Percentiles rank a stretch among this genome's conserved stretches.
Conservation (phyloP, 2,329 filamentous ascomycete species). For the Penicillium sp. region DNA sequence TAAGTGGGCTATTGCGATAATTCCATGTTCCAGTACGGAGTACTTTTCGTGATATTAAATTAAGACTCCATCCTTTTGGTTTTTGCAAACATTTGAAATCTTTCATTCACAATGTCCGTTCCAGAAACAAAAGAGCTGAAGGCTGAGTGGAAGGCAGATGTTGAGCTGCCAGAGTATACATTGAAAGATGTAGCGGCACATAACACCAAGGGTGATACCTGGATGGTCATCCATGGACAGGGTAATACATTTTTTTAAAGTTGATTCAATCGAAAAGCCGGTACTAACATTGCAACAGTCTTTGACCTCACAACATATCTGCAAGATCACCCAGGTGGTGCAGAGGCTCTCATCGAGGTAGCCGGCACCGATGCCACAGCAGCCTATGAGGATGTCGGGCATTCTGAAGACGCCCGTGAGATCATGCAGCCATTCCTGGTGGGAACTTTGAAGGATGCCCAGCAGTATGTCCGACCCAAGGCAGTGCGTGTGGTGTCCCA, state of each 20-base stretch:
- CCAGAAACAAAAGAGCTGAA: conserved; percentile 13
- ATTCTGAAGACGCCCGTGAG: conserved; percentile 46
- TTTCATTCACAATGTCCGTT: conserved; percentile 5
- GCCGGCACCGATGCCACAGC: conserved; percentile 43
- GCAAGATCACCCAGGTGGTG: conserved; percentile 55
- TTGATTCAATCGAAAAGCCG: too few relatives aligned
- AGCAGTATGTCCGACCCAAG: conserved; percentile 14
- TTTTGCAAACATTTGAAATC: not conserved
- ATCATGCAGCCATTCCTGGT: conserved; percentile 38
- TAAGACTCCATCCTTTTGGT: not conserved
- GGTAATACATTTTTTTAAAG: conserved; percentile 31
- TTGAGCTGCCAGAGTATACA: conserved; percentile 21
- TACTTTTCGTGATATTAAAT: not conserved
- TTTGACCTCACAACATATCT: conserved; percentile 59
- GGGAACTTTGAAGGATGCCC: conserved; percentile 31
- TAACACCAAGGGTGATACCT: conserved; percentile 48
- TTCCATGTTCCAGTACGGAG: not conserved
- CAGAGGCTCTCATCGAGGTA: conserved; percentile 39
- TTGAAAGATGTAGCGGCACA: conserved; percentile 47
- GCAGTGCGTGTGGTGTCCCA: conserved; percentile 20
- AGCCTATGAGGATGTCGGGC: conserved; percentile 45
- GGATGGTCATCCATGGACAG: conserved; percentile 57
- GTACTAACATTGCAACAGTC: conserved; percentile 38
- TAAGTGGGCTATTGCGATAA: not conserved
- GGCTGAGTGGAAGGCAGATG: conserved; percentile 14